phyloP scores from a whole-genome alignment of 2,329 filamentous ascomycete genomes.

The Trichoderma aggressivum region DNA sequence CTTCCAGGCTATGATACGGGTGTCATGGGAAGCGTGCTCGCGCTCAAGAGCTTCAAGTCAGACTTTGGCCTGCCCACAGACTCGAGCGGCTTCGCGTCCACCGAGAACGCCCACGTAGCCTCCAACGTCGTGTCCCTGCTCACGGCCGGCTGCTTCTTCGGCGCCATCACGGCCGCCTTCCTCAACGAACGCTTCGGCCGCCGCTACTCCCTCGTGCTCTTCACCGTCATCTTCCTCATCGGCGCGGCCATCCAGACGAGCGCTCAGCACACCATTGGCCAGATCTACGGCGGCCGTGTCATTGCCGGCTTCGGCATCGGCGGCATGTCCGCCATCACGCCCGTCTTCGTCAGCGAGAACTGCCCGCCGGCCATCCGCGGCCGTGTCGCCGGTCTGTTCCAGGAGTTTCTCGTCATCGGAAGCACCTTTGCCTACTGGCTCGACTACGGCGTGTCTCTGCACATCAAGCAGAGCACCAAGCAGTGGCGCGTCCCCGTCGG shows the following conservation, averaged over 20 bases:
- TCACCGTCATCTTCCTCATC: constrained; percentile 22
- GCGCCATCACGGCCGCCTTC: constrained; percentile 23
- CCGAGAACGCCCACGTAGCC: constrained; percentile 20
- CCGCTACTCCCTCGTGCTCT: constrained; percentile 23
- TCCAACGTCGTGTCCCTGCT: constrained; percentile 23
- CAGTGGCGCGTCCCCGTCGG: constrained; percentile 66
- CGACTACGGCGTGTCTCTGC: constrained; percentile 58
- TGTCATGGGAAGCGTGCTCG: constrained; percentile 21
- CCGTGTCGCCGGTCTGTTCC: constrained; percentile 24
- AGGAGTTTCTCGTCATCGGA: constrained; percentile 25
- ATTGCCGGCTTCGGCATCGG: constrained; percentile 27
- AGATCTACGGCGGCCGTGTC: constrained; percentile 26
- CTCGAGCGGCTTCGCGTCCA: constrained; percentile 17
- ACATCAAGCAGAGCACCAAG: constrained; percentile 42
- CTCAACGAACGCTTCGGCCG: constrained; percentile 23
- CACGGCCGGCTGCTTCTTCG: constrained; percentile 25
- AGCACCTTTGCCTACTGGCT: constrained; percentile 24
- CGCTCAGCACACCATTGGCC: constrained; percentile 22
- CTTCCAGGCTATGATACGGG: constrained; percentile 16
- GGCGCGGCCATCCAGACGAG: constrained; percentile 23
- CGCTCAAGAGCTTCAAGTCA: constrained; percentile 21
- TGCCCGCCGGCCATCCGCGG: constrained; percentile 22
- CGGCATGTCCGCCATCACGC: constrained; percentile 26
- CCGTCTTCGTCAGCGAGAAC: constrained; percentile 25
- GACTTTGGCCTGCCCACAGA: constrained; percentile 22